phyloP scores from a whole-genome alignment of 2,329 filamentous ascomycete species.

The Fusarium decemcellulare region DNA sequence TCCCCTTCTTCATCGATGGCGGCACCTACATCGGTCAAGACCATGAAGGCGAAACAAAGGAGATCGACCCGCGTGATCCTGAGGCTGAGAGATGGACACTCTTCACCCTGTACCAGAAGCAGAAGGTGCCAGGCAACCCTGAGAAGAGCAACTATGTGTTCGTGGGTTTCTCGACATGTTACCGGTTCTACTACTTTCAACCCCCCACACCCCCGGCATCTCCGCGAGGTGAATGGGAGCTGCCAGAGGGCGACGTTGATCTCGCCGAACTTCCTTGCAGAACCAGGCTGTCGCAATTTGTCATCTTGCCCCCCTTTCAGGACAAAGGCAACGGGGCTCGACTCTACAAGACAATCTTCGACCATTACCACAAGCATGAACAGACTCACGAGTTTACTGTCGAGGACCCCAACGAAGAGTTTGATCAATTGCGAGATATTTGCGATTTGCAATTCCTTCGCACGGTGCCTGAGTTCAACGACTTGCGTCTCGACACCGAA shows the following conservation, averaged over 20 bases:
- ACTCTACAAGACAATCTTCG: constrained; percentile 86
- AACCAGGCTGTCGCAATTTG: constrained; percentile 91
- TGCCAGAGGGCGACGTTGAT: constrained; percentile 61
- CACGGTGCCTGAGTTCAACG: constrained; percentile 68
- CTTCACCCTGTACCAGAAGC: constrained; percentile 87
- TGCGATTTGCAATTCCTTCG: constrained; percentile 79
- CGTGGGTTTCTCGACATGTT: constrained; percentile 91
- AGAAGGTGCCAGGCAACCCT: constrained; percentile 56
- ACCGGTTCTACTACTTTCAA: constrained; percentile 82
- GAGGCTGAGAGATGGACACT: constrained; percentile 90
- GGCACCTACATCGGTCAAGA: constrained; percentile 78
- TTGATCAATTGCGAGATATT: constrained; percentile 84
- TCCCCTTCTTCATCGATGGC: constrained; percentile 92
- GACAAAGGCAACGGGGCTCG: constrained; percentile 82
- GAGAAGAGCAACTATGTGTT: constrained; percentile 79
- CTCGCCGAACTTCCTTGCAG: constrained; percentile 79
- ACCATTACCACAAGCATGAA: constrained; percentile 74
- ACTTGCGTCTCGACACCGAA: constrained; percentile 68
- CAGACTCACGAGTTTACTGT: constrained; percentile 89
- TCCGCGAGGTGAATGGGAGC: constrained; percentile 58
- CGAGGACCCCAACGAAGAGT: constrained; percentile 92
- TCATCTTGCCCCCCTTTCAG: constrained; percentile 92
- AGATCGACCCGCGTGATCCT: constrained; percentile 70
- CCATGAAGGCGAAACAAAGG: constrained; percentile 66
- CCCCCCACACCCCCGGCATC: constrained; percentile 60